Evolutionary conservation across 83 land plant species (phyloP).

Genomic region (Picea abies): DNA sequence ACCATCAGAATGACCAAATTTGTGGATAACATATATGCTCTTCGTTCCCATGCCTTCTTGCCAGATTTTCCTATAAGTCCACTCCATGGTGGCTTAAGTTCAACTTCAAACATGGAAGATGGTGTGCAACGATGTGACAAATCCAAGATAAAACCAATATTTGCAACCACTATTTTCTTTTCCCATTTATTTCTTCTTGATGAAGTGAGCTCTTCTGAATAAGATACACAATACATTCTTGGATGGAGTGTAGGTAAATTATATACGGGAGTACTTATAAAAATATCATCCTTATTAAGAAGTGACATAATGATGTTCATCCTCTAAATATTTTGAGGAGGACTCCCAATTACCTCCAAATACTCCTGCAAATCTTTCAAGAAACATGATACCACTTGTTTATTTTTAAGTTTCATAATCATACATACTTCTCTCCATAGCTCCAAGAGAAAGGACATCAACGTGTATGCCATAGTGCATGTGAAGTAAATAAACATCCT

Average conservation of each 20-base stretch:
- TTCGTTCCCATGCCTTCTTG: constrained; percentile 75
- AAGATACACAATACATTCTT: constrained; percentile 8
- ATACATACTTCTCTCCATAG: constrained; percentile 49
- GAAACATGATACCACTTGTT: constrained; percentile 28
- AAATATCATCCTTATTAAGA: constrained; percentile 74
- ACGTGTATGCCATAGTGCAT: constrained; percentile 90
- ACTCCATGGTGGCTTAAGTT: constrained; percentile 25
- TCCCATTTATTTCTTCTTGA: constrained; percentile 29
- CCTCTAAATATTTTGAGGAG: constrained; percentile 75
- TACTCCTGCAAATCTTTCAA: constrained; percentile 63
- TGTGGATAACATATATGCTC: constrained; percentile 40
- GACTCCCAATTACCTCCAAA: constrained; percentile 53
- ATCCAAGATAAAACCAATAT: constrained; percentile 55
- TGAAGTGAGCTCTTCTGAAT: constrained; percentile 22
- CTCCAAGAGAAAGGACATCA: constrained; percentile 62
- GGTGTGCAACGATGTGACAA: constrained; percentile 57
- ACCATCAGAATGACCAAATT: too few species aligned
- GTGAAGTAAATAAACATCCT: constrained; percentile 91
- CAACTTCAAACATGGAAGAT: constrained; percentile 39
- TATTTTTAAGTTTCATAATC: constrained; percentile 32
- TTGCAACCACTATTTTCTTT: constrained; percentile 59
- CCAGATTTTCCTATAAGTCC: constrained; percentile 33
- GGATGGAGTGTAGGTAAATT: constrained; percentile 17
- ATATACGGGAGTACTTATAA: constrained; percentile 24
- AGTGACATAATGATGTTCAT: constrained; percentile 76